Evolutionary conservation across 2,329 filamentous ascomycete species (phyloP).

Genomic region (Penicillium sp.): DNA sequence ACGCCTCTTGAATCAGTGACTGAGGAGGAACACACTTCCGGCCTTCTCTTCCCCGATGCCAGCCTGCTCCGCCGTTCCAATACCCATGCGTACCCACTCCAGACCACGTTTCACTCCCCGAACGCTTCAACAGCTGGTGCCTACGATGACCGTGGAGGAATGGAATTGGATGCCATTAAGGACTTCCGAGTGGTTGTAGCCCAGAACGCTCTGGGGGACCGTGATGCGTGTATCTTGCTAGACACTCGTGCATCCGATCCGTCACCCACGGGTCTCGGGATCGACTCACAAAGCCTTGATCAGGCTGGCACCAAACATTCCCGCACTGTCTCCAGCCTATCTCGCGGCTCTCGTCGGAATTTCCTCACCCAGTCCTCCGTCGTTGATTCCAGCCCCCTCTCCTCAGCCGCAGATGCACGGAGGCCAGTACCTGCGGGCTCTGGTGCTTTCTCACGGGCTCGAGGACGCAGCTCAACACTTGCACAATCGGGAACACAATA

Average conservation of each 20-base stretch:
- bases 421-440: slow-evolving; percentile 33
- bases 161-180: slow-evolving; percentile 45
- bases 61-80: slow-evolving; percentile 43
- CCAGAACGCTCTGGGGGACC: slow-evolving; percentile 49
- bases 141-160: slow-evolving; percentile 49
- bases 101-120: slow-evolving; percentile 44
- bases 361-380: slow-evolving; percentile 36
- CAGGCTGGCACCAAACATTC: slow-evolving; percentile 33
- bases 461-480: slow-evolving; percentile 48
- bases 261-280: slow-evolving; percentile 34
- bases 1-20: slow-evolving; percentile 48
- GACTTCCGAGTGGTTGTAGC: slow-evolving; percentile 50
- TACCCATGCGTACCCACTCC: slow-evolving; percentile 42
- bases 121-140: slow-evolving; percentile 43
- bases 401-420: slow-evolving; percentile 34
- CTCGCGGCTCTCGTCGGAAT: slow-evolving; percentile 35
- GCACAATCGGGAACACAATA: slow-evolving; percentile 34
- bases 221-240: slow-evolving; percentile 48
- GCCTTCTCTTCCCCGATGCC: slow-evolving; percentile 48
- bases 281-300: slow-evolving; percentile 36
- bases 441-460: slow-evolving; percentile 42
- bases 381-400: slow-evolving; percentile 35
- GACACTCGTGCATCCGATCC: slow-evolving; percentile 40
- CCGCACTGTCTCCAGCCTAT: slow-evolving; percentile 39
- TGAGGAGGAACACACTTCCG: slow-evolving; percentile 51